Evolutionary conservation across 345 rosid genomes (phyloP).

Genomic region (Mercurialis annua): DNA sequence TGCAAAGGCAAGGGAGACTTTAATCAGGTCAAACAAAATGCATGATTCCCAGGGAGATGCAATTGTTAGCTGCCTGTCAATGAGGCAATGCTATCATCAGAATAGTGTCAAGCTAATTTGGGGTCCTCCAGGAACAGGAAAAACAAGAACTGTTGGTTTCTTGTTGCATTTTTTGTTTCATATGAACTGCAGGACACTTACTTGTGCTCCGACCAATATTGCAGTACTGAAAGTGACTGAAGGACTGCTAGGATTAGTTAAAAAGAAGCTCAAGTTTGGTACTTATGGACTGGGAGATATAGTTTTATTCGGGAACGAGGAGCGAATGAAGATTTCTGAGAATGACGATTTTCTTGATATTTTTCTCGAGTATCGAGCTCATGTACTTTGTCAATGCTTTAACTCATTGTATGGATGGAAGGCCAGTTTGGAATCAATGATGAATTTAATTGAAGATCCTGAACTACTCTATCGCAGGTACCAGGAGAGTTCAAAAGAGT

Average conservation of each 20-base stretch:
- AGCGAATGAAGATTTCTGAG: slow-evolving; percentile 30
- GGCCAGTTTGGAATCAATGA: slow-evolving; percentile 23
- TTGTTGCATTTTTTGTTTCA: slow-evolving; percentile 32
- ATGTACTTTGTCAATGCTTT: slow-evolving; percentile 24
- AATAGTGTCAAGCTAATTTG: slow-evolving; percentile 39
- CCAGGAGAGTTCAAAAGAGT: not conserved
- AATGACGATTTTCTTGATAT: slow-evolving; percentile 31
- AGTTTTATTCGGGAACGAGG: slow-evolving; percentile 37
- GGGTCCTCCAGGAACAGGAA: slow-evolving; percentile 68
- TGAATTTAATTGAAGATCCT: slow-evolving; percentile 34
- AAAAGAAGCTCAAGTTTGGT: slow-evolving; percentile 10
- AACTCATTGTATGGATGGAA: slow-evolving; percentile 35
- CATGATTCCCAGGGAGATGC: slow-evolving; percentile 41
- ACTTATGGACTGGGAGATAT: slow-evolving; percentile 40
- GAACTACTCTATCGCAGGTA: slow-evolving; percentile 5
- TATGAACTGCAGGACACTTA: slow-evolving; percentile 38
- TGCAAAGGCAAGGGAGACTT: too few species aligned
- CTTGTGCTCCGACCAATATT: slow-evolving; percentile 53
- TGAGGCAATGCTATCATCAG: slow-evolving; percentile 27
- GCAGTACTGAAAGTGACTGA: slow-evolving; percentile 42
- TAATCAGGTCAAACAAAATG: too few species aligned
- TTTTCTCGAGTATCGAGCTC: slow-evolving; percentile 37
- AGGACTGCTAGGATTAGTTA: slow-evolving; percentile 26
- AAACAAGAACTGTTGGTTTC: slow-evolving; percentile 40
- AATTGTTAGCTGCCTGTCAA: slow-evolving; percentile 25